These are phyloP conservation scores for Hypoxylon trugodes DNA, from an alignment of 495 filamentous ascomycete genomes.

Conservation along the genomic window DNA sequence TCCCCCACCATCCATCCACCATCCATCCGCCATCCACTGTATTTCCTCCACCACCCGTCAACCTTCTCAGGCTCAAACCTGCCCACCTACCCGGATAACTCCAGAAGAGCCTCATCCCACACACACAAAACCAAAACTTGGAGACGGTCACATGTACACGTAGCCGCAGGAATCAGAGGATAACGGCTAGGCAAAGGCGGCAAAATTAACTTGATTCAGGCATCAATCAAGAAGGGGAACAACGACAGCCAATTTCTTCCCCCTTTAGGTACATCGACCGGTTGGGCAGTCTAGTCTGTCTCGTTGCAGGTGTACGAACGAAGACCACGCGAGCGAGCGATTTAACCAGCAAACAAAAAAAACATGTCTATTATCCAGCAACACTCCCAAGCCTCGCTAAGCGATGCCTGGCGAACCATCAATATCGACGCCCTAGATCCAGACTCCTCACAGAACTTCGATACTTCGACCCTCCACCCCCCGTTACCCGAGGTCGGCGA, in stretches of 20 bases:
- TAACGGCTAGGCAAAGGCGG: constrained; percentile 31
- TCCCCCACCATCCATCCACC: constrained; percentile 9
- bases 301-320: neutral
- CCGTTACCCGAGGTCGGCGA: constrained; percentile 71
- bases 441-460: constrained; percentile 88
- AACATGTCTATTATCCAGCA: constrained; percentile 67
- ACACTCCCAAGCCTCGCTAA: constrained; percentile 57
- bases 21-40: neutral
- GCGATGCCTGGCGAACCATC: constrained; percentile 85
- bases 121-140: neutral
- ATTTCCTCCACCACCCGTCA: constrained; percentile 12
- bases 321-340: too few species aligned
- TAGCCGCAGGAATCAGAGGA: constrained; percentile 17
- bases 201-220: constrained; percentile 22
- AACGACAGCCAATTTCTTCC: neutral
- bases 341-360: too few species aligned
- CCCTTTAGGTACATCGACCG: neutral
- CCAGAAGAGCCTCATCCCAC: constrained; percentile 21
- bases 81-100: constrained; percentile 24
- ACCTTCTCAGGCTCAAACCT: constrained; percentile 5
- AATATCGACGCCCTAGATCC: constrained; percentile 90
- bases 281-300: constrained; percentile 31
- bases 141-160: constrained; percentile 34
- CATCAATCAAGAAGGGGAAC: constrained; percentile 14
- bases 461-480: constrained; percentile 78